These are phyloP conservation scores for Straminergon stramineum DNA, from an alignment of 225 moss, liverwort and hornwort genomes.

Conservation along the genomic window DNA sequence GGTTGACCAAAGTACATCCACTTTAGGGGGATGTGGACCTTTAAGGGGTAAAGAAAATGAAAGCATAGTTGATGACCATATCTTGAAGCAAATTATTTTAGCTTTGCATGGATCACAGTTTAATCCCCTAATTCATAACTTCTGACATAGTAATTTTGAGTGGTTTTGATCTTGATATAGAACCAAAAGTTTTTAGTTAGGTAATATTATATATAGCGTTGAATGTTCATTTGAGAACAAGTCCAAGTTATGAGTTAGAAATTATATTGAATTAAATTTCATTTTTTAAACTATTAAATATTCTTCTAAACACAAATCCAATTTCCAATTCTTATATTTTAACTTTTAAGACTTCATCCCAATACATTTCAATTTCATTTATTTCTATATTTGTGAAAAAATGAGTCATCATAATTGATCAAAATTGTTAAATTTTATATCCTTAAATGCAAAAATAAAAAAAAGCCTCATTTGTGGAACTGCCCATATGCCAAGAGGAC, in stretches of 20 bases:
- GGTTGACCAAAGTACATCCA: neutral
- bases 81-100: neutral
- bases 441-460: neutral
- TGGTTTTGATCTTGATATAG: no score
- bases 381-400: neutral
- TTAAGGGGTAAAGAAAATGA: neutral
- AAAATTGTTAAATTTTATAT: no score
- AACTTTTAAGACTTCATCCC: neutral
- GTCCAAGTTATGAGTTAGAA: neutral
- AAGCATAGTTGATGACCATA: neutral
- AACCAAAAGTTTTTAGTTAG: neutral
- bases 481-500: conserved; percentile 18
- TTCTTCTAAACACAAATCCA: neutral
- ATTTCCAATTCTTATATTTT: neutral
- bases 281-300: neutral
- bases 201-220: no score
- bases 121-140: neutral
- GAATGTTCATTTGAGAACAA: neutral
- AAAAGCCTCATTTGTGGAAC: neutral
- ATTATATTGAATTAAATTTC: neutral
- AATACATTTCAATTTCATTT: neutral
- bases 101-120: neutral
- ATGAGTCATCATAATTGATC: neutral
- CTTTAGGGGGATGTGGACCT: fast-evolving
- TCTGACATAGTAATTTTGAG: neutral